Evolutionary conservation across 345 rosid species (phyloP), one percentile per base, ranked within the genome.

Genomic region (Acer campestre): DNA sequence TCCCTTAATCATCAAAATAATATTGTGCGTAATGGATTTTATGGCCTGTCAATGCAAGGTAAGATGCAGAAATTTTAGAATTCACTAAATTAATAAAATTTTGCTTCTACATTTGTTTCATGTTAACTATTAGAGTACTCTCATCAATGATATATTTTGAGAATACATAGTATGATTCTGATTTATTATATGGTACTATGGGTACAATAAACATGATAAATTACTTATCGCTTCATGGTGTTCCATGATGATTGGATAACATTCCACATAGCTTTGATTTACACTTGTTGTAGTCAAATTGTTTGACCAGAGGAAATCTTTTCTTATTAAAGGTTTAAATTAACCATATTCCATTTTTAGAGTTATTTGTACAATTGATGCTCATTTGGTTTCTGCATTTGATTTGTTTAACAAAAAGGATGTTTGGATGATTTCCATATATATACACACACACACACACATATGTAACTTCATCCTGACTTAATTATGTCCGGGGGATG

Each of bases 11-110:
- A 72, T 82, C 80, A 86, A 86, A 75, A 65, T 90, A 64, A 70
- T 91, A 17, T 69, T 63, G 67, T 71, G 77, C 76, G 53, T 87
- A 71, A 76, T 90, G 80, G 88, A 76, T 53, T 82, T 80, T 69
- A 25, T 86, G 80, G 81, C 91, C 79, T 18, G 56, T 75, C 84
- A 83, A 71, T 86, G 89, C 80, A 77, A 88, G 97, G 99, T 95
- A 85, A 82, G 80, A 74, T 61, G 29, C 12, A 64, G 22, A 42
- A 55, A 17, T 48, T 6, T 63, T 46, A 63, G 23, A 22, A 20
- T 29, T 11, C 9, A 13, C 56, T 73, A 64, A 53, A 17, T 42
- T 58, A 68, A 56, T 17, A 17, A 12, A 17, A 17, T 56, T 7
- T 17, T 56, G 61, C 61, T 56, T 56, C 23, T 56, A 17, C 61